Conservation (phyloP, 306 rosid genomes). For the Citrullus colocynthis region DNA sequence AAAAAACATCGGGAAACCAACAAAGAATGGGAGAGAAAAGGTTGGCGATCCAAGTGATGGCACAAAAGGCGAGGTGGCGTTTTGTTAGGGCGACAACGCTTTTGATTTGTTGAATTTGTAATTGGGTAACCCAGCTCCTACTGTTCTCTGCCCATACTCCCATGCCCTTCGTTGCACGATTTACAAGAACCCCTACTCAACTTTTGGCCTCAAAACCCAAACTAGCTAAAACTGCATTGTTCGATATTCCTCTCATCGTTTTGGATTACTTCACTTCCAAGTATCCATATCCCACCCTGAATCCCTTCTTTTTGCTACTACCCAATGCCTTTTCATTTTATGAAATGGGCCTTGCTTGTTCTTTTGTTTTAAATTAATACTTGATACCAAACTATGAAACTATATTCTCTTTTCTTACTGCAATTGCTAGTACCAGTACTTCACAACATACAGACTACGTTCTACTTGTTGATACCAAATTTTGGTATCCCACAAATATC, state of each 20-base stretch:
- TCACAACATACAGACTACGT: too few species aligned
- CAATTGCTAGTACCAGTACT: too few species aligned
- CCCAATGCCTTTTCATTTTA: not conserved
- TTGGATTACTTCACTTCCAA: not conserved
- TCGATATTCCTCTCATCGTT: not conserved
- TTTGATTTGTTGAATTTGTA: not conserved
- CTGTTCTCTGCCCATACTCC: not conserved
- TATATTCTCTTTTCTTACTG: too few species aligned
- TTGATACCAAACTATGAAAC: too few species aligned
- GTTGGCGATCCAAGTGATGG: not conserved
- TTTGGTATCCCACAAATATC: too few species aligned
- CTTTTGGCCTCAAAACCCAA: not conserved
- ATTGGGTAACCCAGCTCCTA: not conserved
- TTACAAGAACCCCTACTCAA: not conserved
- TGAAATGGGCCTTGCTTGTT: not conserved
- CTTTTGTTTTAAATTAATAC: not conserved
- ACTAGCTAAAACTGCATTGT: not conserved
- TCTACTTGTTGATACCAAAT: too few species aligned
- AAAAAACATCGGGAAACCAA: slow-evolving; percentile 3
- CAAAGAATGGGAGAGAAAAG: not conserved
- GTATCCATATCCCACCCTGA: not conserved
- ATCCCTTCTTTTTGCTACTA: not conserved
- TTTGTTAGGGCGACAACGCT: not conserved
- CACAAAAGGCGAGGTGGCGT: not conserved
- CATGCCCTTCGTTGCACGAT: not conserved